phyloP scores from a whole-genome alignment of 164 flowering plant genomes.

The Houttuynia cordata region DNA sequence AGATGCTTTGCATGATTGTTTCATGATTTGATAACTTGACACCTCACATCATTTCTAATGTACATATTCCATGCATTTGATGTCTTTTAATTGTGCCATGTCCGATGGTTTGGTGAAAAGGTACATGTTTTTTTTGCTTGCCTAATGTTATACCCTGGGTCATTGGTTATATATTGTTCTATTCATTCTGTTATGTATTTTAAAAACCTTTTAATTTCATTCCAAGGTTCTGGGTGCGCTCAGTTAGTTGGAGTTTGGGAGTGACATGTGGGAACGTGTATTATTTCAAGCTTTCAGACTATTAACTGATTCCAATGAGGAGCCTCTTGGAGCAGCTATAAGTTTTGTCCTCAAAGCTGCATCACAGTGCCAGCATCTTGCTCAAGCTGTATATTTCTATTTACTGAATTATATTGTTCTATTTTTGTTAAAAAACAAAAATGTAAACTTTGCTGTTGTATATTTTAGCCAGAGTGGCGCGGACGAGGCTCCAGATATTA shows the following conservation, averaged over 20 bases:
- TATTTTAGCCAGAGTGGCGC: constrained; percentile 57
- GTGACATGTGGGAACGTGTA: constrained; percentile 79
- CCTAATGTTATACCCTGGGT: neutral
- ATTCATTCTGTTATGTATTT: neutral
- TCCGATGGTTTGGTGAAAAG: neutral
- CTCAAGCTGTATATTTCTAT: constrained; percentile 67
- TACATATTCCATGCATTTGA: neutral
- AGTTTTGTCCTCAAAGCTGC: constrained; percentile 83
- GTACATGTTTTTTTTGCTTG: neutral
- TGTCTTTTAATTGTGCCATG: too few species aligned
- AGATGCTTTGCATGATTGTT: too few species aligned
- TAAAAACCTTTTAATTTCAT: constrained; percentile 5
- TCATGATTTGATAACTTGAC: neutral
- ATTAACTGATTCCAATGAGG: constrained; percentile 67
- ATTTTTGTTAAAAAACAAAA: neutral
- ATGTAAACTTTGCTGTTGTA: constrained; percentile 1
- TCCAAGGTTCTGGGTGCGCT: constrained; percentile 76
- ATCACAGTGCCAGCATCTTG: constrained; percentile 77
- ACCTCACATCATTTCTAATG: neutral
- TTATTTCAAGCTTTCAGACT: constrained; percentile 55
- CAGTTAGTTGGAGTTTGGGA: constrained; percentile 79
- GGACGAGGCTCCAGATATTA: constrained; percentile 57
- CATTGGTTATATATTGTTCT: neutral
- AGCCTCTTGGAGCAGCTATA: constrained; percentile 66
- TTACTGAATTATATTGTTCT: neutral